Conservation (phyloP, 306 rosid genomes). For the Arachis hypogaea region DNA sequence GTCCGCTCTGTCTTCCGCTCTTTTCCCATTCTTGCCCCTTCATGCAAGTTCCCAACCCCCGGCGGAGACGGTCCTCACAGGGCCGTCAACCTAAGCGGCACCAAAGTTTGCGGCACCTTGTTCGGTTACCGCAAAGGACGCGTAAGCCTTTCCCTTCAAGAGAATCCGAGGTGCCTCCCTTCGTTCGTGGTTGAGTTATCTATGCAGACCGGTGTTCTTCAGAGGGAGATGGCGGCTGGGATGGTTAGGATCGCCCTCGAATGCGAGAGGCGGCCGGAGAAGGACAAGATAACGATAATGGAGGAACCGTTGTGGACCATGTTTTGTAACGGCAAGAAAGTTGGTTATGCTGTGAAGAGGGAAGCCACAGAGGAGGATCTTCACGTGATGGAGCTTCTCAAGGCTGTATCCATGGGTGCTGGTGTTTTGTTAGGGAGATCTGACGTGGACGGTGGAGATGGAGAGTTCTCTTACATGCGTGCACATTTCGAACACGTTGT, state of each 20-base stretch:
- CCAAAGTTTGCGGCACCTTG: slow-evolving; percentile 62
- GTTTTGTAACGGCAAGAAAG: slow-evolving; percentile 83
- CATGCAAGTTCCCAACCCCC: slow-evolving; percentile 59
- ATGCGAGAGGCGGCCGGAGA: slow-evolving; percentile 70
- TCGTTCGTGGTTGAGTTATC: slow-evolving; percentile 64
- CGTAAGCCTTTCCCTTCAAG: slow-evolving; percentile 69
- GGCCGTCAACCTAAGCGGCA: not conserved
- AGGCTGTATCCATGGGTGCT: slow-evolving; percentile 79
- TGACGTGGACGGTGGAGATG: slow-evolving; percentile 51
- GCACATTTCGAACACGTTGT: slow-evolving; percentile 71
- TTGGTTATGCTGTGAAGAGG: slow-evolving; percentile 70
- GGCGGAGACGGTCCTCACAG: slow-evolving; percentile 33
- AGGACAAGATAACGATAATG: slow-evolving; percentile 54
- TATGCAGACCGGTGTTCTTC: slow-evolving; percentile 62
- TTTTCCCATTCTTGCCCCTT: slow-evolving; percentile 68
- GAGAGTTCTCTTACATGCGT: slow-evolving; percentile 65
- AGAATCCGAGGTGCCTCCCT: slow-evolving; percentile 58
- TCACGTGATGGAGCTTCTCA: slow-evolving; percentile 69
- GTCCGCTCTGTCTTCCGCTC: slow-evolving; percentile 75
- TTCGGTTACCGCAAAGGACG: slow-evolving; percentile 77
- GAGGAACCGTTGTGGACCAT: slow-evolving; percentile 77
- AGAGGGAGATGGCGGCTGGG: slow-evolving; percentile 70
- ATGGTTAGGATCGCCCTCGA: slow-evolving; percentile 83
- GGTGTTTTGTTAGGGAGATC: slow-evolving; percentile 67
- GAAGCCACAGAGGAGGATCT: slow-evolving; percentile 71